These are phyloP conservation scores for Aspergillus panamensis DNA, from an alignment of 495 filamentous ascomycete species.

Conservation along the genomic window DNA sequence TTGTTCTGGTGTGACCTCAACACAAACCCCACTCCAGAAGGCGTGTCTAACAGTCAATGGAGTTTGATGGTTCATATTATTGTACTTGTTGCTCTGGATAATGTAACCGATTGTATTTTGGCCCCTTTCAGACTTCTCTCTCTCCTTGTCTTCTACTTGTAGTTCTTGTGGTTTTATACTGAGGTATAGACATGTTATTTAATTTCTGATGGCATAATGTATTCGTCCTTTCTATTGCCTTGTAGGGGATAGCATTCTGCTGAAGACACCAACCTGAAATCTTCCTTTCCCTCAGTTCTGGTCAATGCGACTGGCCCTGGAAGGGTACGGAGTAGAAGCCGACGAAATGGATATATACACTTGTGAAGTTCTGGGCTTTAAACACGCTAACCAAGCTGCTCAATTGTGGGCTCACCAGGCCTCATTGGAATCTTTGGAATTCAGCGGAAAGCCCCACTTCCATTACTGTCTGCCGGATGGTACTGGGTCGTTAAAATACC, in stretches of 20 bases:
- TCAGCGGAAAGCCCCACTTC: conserved; percentile 17
- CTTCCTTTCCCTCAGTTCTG: background rate
- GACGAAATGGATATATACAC: background rate
- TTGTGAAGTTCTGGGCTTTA: background rate
- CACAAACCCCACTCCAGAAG: conserved; percentile 1
- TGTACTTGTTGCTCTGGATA: background rate
- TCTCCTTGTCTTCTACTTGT: background rate
- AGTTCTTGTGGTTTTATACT: background rate
- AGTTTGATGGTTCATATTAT: background rate
- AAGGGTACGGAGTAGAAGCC: background rate
- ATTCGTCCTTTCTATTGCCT: too few species aligned
- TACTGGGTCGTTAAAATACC: conserved; percentile 14
- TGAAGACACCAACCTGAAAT: too few species aligned
- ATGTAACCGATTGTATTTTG: background rate
- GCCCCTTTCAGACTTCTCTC: background rate
- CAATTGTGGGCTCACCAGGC: conserved; percentile 9
- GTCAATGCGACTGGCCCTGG: background rate
- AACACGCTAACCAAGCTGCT: conserved; percentile 14
- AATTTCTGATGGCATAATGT: too few species aligned
- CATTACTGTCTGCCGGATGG: conserved; percentile 7
- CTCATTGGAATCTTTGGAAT: conserved; percentile 22
- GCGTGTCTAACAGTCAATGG: conserved; percentile 2
- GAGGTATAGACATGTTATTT: too few species aligned
- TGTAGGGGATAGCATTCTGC: too few species aligned
- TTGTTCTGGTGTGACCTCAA: conserved; percentile 1